phyloP scores from a whole-genome alignment of 176 grass and related monocot genomes.

The Triticum timopheevii region DNA sequence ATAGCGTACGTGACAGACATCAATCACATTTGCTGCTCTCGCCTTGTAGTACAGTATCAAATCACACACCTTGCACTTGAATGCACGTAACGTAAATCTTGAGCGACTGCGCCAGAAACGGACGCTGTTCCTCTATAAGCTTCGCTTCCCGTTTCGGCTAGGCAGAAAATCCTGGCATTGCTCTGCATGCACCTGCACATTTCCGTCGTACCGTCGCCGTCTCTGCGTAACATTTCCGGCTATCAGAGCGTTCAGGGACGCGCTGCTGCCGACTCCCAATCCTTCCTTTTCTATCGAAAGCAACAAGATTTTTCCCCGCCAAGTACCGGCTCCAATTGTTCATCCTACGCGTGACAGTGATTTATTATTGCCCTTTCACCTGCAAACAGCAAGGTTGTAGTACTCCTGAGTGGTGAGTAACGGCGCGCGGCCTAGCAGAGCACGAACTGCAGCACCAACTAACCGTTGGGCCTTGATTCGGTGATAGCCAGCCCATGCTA shows the following conservation, averaged over 20 bases:
- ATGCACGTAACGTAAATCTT: background rate
- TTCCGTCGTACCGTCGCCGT: conserved; percentile 13
- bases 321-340: background rate
- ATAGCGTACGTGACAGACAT: background rate
- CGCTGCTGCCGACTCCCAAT: background rate
- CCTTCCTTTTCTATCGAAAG: background rate
- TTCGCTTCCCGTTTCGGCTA: conserved; percentile 9
- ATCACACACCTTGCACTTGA: background rate
- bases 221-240: conserved; percentile 3
- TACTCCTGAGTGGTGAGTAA: background rate
- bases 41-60: background rate
- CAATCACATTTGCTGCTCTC: background rate
- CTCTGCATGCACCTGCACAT: background rate
- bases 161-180: conserved; percentile 4
- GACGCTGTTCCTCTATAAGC: background rate
- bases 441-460: background rate
- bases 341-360: background rate
- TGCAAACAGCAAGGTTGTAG: background rate
- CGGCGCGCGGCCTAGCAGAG: background rate
- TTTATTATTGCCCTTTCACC: background rate
- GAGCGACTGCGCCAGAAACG: background rate
- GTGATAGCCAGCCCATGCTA: background rate
- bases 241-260: background rate
- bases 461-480: background rate
- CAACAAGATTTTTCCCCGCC: background rate